phyloP scores from a whole-genome alignment of 2,329 filamentous ascomycete genomes.

The Plenodomus lindquistii region DNA sequence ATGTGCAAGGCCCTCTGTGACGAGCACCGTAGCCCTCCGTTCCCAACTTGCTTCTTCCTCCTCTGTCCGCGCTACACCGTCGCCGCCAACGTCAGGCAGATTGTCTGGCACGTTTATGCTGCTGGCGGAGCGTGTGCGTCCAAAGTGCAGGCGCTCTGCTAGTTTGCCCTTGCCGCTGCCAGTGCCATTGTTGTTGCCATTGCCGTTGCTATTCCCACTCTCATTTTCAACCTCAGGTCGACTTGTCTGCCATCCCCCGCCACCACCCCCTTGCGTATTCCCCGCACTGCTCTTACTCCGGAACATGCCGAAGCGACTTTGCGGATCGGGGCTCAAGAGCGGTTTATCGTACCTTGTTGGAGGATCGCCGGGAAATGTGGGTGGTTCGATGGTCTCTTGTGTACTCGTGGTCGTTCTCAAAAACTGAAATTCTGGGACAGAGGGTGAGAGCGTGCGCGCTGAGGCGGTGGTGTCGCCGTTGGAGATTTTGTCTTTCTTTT shows the following conservation, averaged over 20 bases:
- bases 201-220: neutral
- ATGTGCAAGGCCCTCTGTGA: constrained; percentile 58
- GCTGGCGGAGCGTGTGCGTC: constrained; percentile 57
- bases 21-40: constrained; percentile 86
- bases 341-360: constrained; percentile 27
- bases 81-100: constrained; percentile 72
- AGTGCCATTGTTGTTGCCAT: constrained; percentile 7
- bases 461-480: constrained; percentile 35
- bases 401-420: constrained; percentile 81
- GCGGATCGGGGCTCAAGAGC: constrained; percentile 32
- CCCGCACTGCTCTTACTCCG: constrained; percentile 40
- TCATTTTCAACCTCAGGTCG: neutral
- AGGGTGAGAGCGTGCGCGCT: constrained; percentile 31
- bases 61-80: constrained; percentile 45
- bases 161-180: constrained; percentile 48
- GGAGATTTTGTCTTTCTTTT: constrained; percentile 64
- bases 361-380: constrained; percentile 55
- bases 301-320: constrained; percentile 36
- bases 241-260: neutral
- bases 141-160: constrained; percentile 72
- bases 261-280: constrained; percentile 12
- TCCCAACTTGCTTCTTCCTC: constrained; percentile 75
- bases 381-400: constrained; percentile 77
- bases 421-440: constrained; percentile 72
- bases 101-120: constrained; percentile 78